Evolutionary conservation across 176 grass and related monocot genomes (phyloP), one percentile per base, ranked within the genome.

Genomic region (Avena atlantica): DNA sequence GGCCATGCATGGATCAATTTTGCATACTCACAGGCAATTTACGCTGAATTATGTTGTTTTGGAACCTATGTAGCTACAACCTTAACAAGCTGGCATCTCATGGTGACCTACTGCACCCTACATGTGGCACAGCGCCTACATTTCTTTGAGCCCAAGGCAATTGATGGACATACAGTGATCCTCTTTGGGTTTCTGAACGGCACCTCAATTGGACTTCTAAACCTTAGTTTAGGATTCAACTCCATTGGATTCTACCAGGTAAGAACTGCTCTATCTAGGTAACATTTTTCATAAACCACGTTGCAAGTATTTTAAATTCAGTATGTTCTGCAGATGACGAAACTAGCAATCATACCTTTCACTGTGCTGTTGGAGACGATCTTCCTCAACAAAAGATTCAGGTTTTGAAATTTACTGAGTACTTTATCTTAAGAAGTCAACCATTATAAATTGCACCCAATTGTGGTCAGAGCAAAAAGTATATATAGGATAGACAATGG

Each of bases 161-260:
- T 99, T 24, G 97, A 99, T 87, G 90, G 80, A 37, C 94, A 90
- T 59, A 99, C 97, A 16, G 94, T 99, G 50, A 86, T 96, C 78
- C 94, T 99, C 64, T 99, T 99, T 84, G 97, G 97, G 55, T 31
- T 99, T 69, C 87, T 99, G 45, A 99, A 99, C 66, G 97, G 97
- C 25, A 99, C 89, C 21, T 99, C 97, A 67, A 94, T 99, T 79
- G 97, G 97, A 31, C 91, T 99, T 74, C 92, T 99, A 72, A 99
- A 99, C 56, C 97, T 99, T 47, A 99, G 94, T 92, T 89, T 99
- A 80, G 97, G 97, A 63, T 99, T 99, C 87, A 99, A 99, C 68
- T 99, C 97, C 80, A 94, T 99, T 79, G 97, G 97, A 75, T 99
- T 99, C 92, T 99, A 99, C 86, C 97, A 99, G 91, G 97, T 91